Evolutionary conservation across 2,329 filamentous ascomycete species (phyloP).

Genomic region (Pyrenophora seminiperda): DNA sequence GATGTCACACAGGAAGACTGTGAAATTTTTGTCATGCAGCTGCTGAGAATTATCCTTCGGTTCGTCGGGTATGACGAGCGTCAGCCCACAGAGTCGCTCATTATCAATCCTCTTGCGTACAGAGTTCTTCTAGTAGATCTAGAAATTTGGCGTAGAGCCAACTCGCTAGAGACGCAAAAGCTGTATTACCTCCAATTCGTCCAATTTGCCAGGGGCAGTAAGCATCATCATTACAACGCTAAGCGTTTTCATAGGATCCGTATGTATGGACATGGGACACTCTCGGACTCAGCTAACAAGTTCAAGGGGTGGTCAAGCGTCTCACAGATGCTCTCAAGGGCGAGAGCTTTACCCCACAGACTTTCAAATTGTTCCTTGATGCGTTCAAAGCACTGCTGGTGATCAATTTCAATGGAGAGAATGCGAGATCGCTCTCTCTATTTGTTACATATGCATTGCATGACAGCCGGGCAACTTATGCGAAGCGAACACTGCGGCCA

Average conservation of each 20-base stretch:
- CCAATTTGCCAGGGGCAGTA: slow-evolving; percentile 86
- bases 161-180: slow-evolving; percentile 75
- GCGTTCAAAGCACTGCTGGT: slow-evolving; percentile 81
- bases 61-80: slow-evolving; percentile 88
- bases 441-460: slow-evolving; percentile 95
- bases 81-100: slow-evolving; percentile 84
- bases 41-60: slow-evolving; percentile 76
- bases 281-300: slow-evolving; percentile 25
- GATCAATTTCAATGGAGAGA: slow-evolving; percentile 80
- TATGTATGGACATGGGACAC: slow-evolving; percentile 55
- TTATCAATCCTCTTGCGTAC: slow-evolving; percentile 94
- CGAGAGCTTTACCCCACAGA: slow-evolving; percentile 73
- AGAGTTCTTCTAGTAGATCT: slow-evolving; percentile 89
- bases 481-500: slow-evolving; percentile 42
- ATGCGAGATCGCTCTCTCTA: slow-evolving; percentile 82
- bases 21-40: slow-evolving; percentile 59
- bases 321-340: slow-evolving; percentile 88
- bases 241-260: slow-evolving; percentile 87
- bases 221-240: slow-evolving; percentile 89
- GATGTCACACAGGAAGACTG: slow-evolving; percentile 50
- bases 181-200: slow-evolving; percentile 93
- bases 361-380: slow-evolving; percentile 75
- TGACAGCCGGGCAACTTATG: slow-evolving; percentile 56
- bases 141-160: slow-evolving; percentile 82
- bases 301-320: slow-evolving; percentile 81